These are phyloP conservation scores for Herpotrichia juniperi DNA, from an alignment of 2,329 filamentous ascomycete species.

Conservation along the genomic window DNA sequence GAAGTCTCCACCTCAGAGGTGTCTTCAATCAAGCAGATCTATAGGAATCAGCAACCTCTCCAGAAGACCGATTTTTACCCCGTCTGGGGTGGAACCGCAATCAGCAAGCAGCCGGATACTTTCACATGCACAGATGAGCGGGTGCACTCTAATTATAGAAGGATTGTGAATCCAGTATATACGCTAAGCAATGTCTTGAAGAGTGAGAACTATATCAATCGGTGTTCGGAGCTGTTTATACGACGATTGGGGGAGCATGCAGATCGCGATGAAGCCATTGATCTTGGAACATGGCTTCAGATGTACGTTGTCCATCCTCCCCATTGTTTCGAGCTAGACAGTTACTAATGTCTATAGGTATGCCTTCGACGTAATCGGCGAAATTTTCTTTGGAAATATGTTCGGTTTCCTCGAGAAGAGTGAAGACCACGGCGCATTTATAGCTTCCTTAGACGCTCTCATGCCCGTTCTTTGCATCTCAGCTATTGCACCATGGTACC, in stretches of 20 bases:
- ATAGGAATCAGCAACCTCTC: slow-evolving; percentile 18
- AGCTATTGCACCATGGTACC: slow-evolving; percentile 35
- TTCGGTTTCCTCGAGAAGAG: slow-evolving; percentile 51
- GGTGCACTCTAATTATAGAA: slow-evolving; percentile 22
- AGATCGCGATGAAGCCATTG: slow-evolving; percentile 20
- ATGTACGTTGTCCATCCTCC: slow-evolving; percentile 18
- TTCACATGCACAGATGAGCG: slow-evolving; percentile 26
- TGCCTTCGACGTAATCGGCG: slow-evolving; percentile 53
- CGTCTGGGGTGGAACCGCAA: slow-evolving; percentile 11
- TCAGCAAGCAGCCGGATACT: slow-evolving; percentile 25
- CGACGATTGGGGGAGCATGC: slow-evolving; percentile 24
- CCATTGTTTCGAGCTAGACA: not conserved
- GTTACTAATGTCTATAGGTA: slow-evolving; percentile 28
- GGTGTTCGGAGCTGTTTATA: slow-evolving; percentile 29
- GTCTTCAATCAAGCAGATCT: slow-evolving; percentile 19
- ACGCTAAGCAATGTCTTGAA: slow-evolving; percentile 50
- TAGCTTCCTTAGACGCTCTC: slow-evolving; percentile 43
- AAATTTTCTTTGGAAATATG: slow-evolving; percentile 48
- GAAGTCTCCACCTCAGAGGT: slow-evolving; percentile 20
- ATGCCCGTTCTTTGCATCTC: slow-evolving; percentile 40
- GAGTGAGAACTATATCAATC: slow-evolving; percentile 28
- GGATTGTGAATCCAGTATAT: slow-evolving; percentile 37
- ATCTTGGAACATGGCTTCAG: slow-evolving; percentile 36
- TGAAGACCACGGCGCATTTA: slow-evolving; percentile 47
- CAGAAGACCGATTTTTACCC: slow-evolving; percentile 22